Evolutionary conservation across 106 monocot species (phyloP), one percentile per base, ranked within the genome.

Genomic region (Allium sativum): DNA sequence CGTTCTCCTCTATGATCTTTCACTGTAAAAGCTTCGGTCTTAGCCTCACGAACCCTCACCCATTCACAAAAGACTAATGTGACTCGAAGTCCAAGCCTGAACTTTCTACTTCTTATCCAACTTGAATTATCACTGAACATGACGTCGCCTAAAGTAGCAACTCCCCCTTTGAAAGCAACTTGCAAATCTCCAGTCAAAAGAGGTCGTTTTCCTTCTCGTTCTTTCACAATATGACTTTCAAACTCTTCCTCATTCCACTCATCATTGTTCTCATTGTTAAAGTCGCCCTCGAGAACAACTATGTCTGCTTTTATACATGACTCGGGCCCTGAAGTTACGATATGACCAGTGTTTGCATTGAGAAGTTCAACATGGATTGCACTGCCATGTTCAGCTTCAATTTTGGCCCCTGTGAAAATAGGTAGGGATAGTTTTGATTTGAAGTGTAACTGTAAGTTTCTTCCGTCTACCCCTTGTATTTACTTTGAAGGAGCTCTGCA

Each of bases 1-100:
- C 82, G 68, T 82, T 82, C 82, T 17, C 82, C 82, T 65, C 82
- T 66, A 20, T 77, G 77, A 71, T 71, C 71, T 53, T 77, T 77
- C 45, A 71, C 70, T 5, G 55, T 71, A 62, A 77, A 77, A 42
- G 71, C 76, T 66, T 76, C 76, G 18, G 76, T 76, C 60, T 76
- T 76, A 17, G 70, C 76, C 60, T 76, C 76, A 14, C 76, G 76
- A 60, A 76, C 50, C 7, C 76, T 70, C 65, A 76, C 60, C 8
- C 59, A 65, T 43, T 76, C 76, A 65, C 52, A 76, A 18, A 53
- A 70, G 12, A 53, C 70, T 45, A 70, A 65, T 3, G 70, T 42
- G 59, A 76, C 17, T 31, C 66, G 70, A 58, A 76, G 53, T 46
- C 76, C 76, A 65, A 76, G 76, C 53, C 76, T 70, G 51, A 76